Percentiles rank a stretch among this genome's conserved stretches.
Evolutionary conservation across 495 filamentous ascomycete species (phyloP).

Genomic region (Hypoxylon fragiforme): DNA sequence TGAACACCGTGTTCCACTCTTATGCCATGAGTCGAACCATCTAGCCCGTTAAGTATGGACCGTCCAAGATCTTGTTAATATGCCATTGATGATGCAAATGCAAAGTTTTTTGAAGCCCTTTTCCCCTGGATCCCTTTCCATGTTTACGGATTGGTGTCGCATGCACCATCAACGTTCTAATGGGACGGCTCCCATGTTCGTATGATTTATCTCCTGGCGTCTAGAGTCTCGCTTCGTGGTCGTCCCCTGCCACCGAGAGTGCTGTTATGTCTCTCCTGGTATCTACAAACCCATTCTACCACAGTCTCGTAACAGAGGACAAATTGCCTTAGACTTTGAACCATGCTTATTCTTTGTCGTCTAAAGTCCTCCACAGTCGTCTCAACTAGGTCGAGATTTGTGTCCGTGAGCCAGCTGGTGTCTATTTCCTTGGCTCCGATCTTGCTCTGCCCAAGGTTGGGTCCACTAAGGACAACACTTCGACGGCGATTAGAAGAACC

Average conservation of each 20-base stretch:
- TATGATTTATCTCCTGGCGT: constrained; percentile 20
- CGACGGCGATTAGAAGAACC: constrained; percentile 13
- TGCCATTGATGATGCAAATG: constrained; percentile 32
- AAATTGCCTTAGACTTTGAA: constrained; percentile 92
- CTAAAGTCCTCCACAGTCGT: constrained; percentile 89
- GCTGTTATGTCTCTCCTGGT: constrained; percentile 43
- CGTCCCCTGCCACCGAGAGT: constrained; percentile 45
- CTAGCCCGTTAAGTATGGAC: constrained; percentile 27
- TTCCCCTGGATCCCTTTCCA: neutral
- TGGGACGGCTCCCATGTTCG: neutral
- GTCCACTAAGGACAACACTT: neutral
- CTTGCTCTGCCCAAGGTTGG: neutral
- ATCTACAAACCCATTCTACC: constrained; percentile 74
- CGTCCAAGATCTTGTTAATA: constrained; percentile 19
- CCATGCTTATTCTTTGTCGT: constrained; percentile 89
- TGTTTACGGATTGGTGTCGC: neutral
- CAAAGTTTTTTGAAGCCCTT: constrained; percentile 13
- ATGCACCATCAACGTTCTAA: neutral
- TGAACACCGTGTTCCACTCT: constrained; percentile 17
- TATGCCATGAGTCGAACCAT: constrained; percentile 10
- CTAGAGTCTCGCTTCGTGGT: constrained; percentile 35
- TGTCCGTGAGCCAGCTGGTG: constrained; percentile 50
- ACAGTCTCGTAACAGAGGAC: constrained; percentile 96
- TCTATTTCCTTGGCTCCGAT: constrained; percentile 37
- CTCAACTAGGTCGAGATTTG: constrained; percentile 74